These are phyloP conservation scores for Saksenaea vasiformis DNA, from an alignment of 371 early-diverging fungal genomes.

Conservation along the genomic window DNA sequence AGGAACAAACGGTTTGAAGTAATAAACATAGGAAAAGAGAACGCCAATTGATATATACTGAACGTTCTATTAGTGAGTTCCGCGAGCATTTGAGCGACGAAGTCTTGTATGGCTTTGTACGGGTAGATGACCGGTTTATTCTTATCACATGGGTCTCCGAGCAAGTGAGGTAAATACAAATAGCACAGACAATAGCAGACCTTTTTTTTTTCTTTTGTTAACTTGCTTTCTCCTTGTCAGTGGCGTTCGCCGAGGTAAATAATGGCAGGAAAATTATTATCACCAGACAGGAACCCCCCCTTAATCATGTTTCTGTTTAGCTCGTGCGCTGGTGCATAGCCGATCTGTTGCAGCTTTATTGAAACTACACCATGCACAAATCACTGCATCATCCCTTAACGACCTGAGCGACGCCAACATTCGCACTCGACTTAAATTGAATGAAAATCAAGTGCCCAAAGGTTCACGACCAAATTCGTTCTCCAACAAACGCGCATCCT, in stretches of 20 bases:
- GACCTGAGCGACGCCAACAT: conserved; percentile 45
- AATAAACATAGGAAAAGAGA: background rate
- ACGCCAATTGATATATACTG: background rate
- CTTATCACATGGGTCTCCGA: conserved; percentile 69
- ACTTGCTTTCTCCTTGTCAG: conserved; percentile 27
- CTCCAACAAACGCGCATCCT: conserved; percentile 34
- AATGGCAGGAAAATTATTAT: background rate
- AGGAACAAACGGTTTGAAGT: conserved; percentile 62
- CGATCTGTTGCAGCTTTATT: conserved; percentile 62
- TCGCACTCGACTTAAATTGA: conserved; percentile 37
- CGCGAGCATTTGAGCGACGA: conserved; percentile 60
- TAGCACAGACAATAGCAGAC: background rate
- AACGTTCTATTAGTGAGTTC: conserved; percentile 47
- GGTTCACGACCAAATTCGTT: conserved; percentile 35
- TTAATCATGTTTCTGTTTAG: conserved; percentile 24
- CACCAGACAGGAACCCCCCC: background rate
- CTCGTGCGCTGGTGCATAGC: conserved; percentile 74
- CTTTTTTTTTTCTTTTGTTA: no score
- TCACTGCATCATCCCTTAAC: conserved; percentile 48
- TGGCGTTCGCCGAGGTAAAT: conserved; percentile 63
- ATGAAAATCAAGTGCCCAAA: conserved; percentile 41
- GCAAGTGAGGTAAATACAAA: conserved; percentile 58
- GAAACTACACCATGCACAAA: conserved; percentile 54
- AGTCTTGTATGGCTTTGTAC: conserved; percentile 66
- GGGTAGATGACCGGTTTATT: conserved; percentile 64